phyloP scores from a whole-genome alignment of 2,329 filamentous ascomycete genomes.

The Aspergillus neoniger region DNA sequence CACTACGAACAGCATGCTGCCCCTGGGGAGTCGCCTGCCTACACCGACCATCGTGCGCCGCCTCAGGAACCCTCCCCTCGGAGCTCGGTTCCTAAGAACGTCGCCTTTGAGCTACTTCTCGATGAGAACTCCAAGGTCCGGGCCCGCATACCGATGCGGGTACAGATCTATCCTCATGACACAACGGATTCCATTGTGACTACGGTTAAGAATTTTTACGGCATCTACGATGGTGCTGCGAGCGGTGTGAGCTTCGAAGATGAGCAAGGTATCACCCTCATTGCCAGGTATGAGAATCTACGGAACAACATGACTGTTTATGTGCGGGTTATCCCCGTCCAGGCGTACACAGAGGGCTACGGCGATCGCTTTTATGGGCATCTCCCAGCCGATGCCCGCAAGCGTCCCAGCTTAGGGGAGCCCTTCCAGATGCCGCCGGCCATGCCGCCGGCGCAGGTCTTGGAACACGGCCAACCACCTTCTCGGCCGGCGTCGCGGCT shows the following conservation, averaged over 20 bases:
- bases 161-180: slow-evolving; percentile 91
- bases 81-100: slow-evolving; percentile 56
- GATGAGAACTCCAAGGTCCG: slow-evolving; percentile 59
- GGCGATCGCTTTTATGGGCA: slow-evolving; percentile 49
- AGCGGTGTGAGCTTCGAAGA: slow-evolving; percentile 96
- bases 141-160: slow-evolving; percentile 66
- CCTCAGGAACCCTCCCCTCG: slow-evolving; percentile 41
- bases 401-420: slow-evolving; percentile 63
- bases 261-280: slow-evolving; percentile 81
- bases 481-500: slow-evolving; percentile 70
- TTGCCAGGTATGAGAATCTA: slow-evolving; percentile 96
- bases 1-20: slow-evolving; percentile 38
- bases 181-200: slow-evolving; percentile 97
- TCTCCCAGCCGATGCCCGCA: slow-evolving; percentile 54
- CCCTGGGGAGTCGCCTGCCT: slow-evolving; percentile 35
- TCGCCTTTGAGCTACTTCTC: slow-evolving; percentile 65
- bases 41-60: slow-evolving; percentile 29
- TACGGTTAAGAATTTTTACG: slow-evolving; percentile 98
- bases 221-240: slow-evolving; percentile 78
- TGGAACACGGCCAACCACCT: slow-evolving; percentile 62
- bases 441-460: slow-evolving; percentile 49
- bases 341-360: slow-evolving; percentile 53
- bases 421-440: slow-evolving; percentile 65
- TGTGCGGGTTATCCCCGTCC: slow-evolving; percentile 73
- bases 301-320: slow-evolving; percentile 89